These are phyloP conservation scores for Tolypocladium tundrense DNA, from an alignment of 2,329 filamentous ascomycete genomes.

Conservation along the genomic window DNA sequence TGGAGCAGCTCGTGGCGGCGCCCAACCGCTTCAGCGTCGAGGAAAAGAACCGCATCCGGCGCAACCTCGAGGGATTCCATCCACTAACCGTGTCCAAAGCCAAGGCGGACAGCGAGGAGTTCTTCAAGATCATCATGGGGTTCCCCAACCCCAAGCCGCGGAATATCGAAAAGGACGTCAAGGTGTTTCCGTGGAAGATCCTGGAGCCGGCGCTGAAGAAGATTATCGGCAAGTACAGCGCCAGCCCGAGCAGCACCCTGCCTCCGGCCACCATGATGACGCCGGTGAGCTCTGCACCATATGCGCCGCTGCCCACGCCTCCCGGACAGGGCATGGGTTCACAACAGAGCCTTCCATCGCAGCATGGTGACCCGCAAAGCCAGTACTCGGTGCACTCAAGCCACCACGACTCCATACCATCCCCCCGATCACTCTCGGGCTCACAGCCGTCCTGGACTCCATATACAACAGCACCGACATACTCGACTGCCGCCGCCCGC, in stretches of 20 bases:
- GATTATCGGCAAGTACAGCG: constrained; percentile 91
- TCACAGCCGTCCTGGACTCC: constrained; percentile 37
- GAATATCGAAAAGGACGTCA: constrained; percentile 98
- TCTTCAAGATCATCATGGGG: constrained; percentile 98
- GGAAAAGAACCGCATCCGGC: constrained; percentile 95
- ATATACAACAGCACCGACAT: constrained; percentile 27
- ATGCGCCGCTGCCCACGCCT: constrained; percentile 36
- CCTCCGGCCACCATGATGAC: constrained; percentile 30
- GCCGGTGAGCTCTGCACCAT: constrained; percentile 26
- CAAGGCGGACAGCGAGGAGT: constrained; percentile 86
- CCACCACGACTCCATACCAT: constrained; percentile 40
- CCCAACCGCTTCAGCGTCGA: constrained; percentile 81
- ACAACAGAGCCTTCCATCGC: constrained; percentile 16
- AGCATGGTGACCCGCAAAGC: constrained; percentile 20
- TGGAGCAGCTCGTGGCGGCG: constrained; percentile 75
- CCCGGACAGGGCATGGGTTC: constrained; percentile 24
- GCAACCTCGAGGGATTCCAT: constrained; percentile 90
- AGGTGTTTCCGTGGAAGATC: constrained; percentile 96
- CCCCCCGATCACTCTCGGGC: constrained; percentile 40
- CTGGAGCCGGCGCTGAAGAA: constrained; percentile 83
- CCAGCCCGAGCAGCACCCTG: constrained; percentile 31
- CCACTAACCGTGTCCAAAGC: constrained; percentile 89
- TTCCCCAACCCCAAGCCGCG: constrained; percentile 91
- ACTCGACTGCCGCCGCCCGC: constrained; percentile 24
- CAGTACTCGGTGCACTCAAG: constrained; percentile 31